Conservation (phyloP, 306 rosid species). For the Vigna mungo region DNA sequence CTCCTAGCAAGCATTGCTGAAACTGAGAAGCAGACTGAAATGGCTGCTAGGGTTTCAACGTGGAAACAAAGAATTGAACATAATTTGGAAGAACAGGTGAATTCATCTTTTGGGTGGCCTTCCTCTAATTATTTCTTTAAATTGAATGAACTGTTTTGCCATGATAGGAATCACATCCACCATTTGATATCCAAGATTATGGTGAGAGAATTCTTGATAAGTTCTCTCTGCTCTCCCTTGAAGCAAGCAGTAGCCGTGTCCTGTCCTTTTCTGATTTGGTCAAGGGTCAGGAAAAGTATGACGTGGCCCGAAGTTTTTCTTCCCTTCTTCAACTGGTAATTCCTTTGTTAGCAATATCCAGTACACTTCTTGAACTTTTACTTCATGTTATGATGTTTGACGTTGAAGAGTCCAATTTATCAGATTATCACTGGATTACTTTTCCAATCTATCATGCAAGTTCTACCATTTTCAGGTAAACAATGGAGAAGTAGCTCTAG, state of each 20-base stretch:
- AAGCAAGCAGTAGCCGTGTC: constrained; percentile 52
- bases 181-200: constrained; percentile 84
- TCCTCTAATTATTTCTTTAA: constrained; percentile 28
- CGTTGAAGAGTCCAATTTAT: neutral
- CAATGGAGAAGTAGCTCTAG: constrained; percentile 76
- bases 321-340: constrained; percentile 92
- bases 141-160: constrained; percentile 39
- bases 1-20: constrained; percentile 91
- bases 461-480: constrained; percentile 71
- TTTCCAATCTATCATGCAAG: neutral
- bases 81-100: constrained; percentile 90
- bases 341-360: constrained; percentile 27
- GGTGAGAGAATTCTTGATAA: constrained; percentile 72
- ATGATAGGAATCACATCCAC: constrained; percentile 74
- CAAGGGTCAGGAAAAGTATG: constrained; percentile 69
- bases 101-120: constrained; percentile 32
- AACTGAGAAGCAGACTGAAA: constrained; percentile 87
- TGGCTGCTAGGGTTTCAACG: constrained; percentile 82
- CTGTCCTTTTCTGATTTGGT: constrained; percentile 75
- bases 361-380: constrained; percentile 10
- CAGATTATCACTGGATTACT: neutral
- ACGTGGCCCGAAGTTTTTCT: constrained; percentile 88
- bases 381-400: constrained; percentile 36
- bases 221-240: constrained; percentile 69
- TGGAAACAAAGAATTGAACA: constrained; percentile 95